These are phyloP conservation scores for Chlamydomonas reinhardtii DNA, from an alignment of 163 green algal genomes.

Conservation along the genomic window DNA sequence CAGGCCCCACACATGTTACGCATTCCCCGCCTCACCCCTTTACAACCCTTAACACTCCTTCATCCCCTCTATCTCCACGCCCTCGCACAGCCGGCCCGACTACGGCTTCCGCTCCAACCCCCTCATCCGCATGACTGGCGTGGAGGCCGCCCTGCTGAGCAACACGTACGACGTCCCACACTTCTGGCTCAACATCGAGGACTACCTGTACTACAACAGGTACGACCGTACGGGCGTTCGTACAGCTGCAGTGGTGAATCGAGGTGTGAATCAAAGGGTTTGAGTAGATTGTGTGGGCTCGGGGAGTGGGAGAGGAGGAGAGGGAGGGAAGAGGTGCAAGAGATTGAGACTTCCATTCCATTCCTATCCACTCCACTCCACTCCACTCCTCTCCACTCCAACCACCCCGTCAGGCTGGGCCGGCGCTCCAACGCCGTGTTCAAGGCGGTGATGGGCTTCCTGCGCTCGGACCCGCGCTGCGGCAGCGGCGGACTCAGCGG, in stretches of 20 bases:
- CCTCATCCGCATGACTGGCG: constrained; percentile 72
- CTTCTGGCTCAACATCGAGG: constrained; percentile 92
- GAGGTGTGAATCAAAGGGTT: no score
- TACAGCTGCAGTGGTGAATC: no score
- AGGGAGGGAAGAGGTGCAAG: no score
- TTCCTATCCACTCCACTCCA: no score
- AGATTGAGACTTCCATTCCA: no score
- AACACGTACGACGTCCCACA: constrained; percentile 58
- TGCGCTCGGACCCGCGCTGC: constrained; percentile 58
- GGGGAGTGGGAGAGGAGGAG: no score
- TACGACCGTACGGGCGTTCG: not conserved
- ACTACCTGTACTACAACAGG: constrained; percentile 75
- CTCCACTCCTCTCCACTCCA: no score
- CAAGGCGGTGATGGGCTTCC: constrained; percentile 66
- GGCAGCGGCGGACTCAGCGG: constrained; percentile 1
- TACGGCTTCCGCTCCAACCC: constrained; percentile 81
- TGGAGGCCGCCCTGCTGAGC: constrained; percentile 62
- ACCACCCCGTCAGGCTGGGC: not conserved
- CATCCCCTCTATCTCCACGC: not conserved
- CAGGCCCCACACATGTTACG: no score
- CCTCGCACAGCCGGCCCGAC: constrained; percentile 40
- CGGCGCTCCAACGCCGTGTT: constrained; percentile 76
- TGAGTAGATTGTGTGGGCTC: no score
- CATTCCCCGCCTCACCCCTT: not conserved
- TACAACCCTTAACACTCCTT: not conserved